Evolutionary conservation across 108 stramenopile genomes (phyloP).

Genomic region (Asterionellopsis glacialis): DNA sequence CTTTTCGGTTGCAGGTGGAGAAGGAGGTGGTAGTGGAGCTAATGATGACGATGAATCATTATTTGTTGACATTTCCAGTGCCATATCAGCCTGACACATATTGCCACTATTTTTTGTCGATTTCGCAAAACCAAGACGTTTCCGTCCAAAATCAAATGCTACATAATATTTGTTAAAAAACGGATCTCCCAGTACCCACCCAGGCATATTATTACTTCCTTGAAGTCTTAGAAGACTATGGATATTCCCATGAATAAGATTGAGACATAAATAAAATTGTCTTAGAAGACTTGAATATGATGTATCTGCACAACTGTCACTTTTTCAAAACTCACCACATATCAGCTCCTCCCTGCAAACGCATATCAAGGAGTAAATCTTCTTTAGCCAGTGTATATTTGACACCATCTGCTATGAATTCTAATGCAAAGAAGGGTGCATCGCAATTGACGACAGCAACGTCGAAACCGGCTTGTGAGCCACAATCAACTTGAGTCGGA

Average conservation of each 20-base stretch:
- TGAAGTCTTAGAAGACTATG: constrained; percentile 35
- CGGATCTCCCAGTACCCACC: constrained; percentile 96
- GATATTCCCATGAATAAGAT: constrained; percentile 16
- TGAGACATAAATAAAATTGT: not conserved
- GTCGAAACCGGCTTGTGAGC: constrained; percentile 23
- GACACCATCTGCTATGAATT: constrained; percentile 35
- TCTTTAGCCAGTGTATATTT: constrained; percentile 37
- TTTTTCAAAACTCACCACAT: too few species aligned
- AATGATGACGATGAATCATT: not conserved
- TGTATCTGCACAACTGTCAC: too few species aligned
- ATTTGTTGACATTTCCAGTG: constrained; percentile 15
- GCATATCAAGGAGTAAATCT: constrained; percentile 22
- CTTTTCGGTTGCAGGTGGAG: too few species aligned
- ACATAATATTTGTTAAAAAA: constrained; percentile 96
- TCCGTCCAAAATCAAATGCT: constrained; percentile 86
- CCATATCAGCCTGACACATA: constrained; percentile 20
- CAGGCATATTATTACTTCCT: constrained; percentile 23
- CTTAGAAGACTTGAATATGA: too few species aligned
- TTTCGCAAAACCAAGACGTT: constrained; percentile 86
- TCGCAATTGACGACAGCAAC: constrained; percentile 36
- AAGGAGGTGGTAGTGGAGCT: too few species aligned
- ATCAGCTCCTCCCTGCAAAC: too few species aligned
- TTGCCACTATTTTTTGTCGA: constrained; percentile 16
- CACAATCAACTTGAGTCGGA: constrained; percentile 24
- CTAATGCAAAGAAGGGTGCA: constrained; percentile 32